Evolutionary conservation across 169 alveolate genomes (phyloP).

Genomic region (Plasmodium gonderi): DNA sequence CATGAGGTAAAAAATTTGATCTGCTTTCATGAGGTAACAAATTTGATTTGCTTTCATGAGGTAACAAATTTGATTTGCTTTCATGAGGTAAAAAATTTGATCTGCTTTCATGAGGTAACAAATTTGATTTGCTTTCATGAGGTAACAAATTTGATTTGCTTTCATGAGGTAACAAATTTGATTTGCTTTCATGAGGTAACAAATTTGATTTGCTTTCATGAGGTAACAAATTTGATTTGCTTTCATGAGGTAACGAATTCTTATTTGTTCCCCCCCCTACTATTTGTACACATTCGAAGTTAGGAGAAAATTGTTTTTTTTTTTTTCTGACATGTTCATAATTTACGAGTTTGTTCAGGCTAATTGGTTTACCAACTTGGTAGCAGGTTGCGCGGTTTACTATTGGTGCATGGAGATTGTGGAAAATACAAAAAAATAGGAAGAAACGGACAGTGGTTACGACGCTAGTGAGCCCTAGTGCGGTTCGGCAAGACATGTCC

Average conservation of each 20-base stretch:
- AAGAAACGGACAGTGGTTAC: background rate
- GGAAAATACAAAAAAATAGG: background rate
- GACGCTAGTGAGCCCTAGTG: background rate
- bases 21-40: too few species aligned
- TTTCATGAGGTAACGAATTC: background rate
- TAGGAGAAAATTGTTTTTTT: background rate
- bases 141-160: too few species aligned
- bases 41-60: too few species aligned
- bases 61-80: too few species aligned
- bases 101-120: too few species aligned
- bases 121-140: too few species aligned
- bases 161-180: too few species aligned
- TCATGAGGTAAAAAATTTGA: too few species aligned
- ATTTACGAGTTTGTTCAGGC: background rate
- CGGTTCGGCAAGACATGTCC: background rate
- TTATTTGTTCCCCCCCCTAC: background rate
- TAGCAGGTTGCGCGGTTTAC: background rate
- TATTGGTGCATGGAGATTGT: background rate
- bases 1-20: too few species aligned
- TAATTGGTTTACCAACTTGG: background rate
- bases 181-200: too few species aligned
- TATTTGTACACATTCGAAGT: background rate
- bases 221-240: too few species aligned
- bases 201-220: too few species aligned
- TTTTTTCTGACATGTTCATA: background rate